phyloP scores from a whole-genome alignment of 2,329 filamentous ascomycete species.

The Aspergillus candidus region DNA sequence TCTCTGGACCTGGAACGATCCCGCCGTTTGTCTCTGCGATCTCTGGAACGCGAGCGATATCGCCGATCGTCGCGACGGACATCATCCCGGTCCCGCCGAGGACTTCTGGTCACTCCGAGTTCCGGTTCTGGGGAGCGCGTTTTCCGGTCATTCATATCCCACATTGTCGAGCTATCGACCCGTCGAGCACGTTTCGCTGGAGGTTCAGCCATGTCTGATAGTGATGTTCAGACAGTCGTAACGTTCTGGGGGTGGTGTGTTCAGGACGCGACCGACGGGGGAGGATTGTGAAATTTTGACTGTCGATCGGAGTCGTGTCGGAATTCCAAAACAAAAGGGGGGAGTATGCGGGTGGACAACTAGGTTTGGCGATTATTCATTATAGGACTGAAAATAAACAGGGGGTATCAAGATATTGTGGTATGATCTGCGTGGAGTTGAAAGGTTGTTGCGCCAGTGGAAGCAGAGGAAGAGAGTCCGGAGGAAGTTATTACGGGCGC shows the following conservation, averaged over 20 bases:
- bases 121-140: conserved; percentile 23
- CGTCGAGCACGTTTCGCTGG: conserved; percentile 47
- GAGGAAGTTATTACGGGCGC: conserved; percentile 25
- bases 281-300: background rate
- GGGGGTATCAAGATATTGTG: too few species aligned
- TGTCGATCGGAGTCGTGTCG: background rate
- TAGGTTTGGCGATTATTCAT: too few species aligned
- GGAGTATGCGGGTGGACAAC: too few species aligned
- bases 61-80: conserved; percentile 34
- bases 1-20: conserved; percentile 42
- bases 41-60: conserved; percentile 36
- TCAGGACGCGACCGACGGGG: background rate
- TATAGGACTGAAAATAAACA: too few species aligned
- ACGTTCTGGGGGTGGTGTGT: background rate
- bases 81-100: conserved; percentile 34
- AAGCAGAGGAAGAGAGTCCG: conserved; percentile 10
- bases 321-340: too few species aligned
- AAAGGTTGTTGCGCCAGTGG: conserved; percentile 4
- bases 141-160: conserved; percentile 45
- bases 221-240: background rate
- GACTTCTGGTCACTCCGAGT: conserved; percentile 31
- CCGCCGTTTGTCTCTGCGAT: conserved; percentile 34
- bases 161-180: conserved; percentile 57
- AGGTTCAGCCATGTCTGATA: conserved; percentile 46
- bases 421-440: background rate